Base-by-base conservation (phyloP, 371 early-diverging fungal species). In the Coemansia sp. region DNA sequence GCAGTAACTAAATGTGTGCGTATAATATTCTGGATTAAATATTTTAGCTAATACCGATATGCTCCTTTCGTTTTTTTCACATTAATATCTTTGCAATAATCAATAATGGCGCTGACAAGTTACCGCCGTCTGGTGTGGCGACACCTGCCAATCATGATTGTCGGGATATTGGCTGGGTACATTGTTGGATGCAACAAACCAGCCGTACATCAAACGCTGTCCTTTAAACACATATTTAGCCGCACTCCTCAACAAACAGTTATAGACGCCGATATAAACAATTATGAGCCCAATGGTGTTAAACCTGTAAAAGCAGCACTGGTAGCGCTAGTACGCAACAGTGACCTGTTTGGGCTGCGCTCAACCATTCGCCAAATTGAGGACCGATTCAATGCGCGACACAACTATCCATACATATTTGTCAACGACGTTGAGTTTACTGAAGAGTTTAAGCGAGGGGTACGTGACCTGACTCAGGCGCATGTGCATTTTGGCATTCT, bases 401-500 rank as follows among this genome's bases (percentile, higher is more conserved):
- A 85, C 78, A 80, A 88, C 57, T 98, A 98, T 79, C 95, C 97
- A 4, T 97, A 97, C 77, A 87, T 97, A 13, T 92, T 91, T 68
- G 79, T 92, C 64, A 94, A 92, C 77, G 90, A 98, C 72, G 83
- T 83, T 39, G 89, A 88, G 1, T 95, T 94, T 63, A 86, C 87
- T 0, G 86, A 84, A 4, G 89, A 90, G 14, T 98, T 97, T 59
- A 86, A 81, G 21, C 74, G 82, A 3, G 79, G 77, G 0, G 85
- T 88, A 22, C 69, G 77, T 0, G 82, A 82, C 67, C 52, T 89
- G 63, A 88, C 88, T 5, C 75, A 72, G 0, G 84, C 87, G 3
- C 67, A 73, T 2, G 63, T 78, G 13, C 13, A 66, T 21, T 80
- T 77, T 52, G 93, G 90, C 26, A 59, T 81, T 39, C 83, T 95